Base-by-base conservation (phyloP, 1,284 basidiomycete genomes). In the Leccinum griseonigrum region DNA sequence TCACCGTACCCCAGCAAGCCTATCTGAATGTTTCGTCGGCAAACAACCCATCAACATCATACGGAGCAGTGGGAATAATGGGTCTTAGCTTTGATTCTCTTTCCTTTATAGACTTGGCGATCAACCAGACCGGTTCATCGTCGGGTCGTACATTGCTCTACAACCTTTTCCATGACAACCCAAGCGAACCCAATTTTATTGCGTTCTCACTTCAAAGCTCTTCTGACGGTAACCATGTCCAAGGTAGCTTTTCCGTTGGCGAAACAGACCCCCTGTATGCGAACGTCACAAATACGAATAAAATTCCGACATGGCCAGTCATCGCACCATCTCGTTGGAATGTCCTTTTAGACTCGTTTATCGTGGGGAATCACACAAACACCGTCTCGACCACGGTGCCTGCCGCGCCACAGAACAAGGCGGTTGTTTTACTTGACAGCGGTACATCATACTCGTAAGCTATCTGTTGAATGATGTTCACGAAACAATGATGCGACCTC, bases 31-130 rank as follows among this genome's bases (percentile, higher is more conserved):
- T 82, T 9, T 79, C 82, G 4, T 64, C 70, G 9, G 87, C 85
- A 7, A 71, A 81, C 57, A 91, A 92, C 71, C 88, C 90, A 29
- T 87, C 87, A 9, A 77, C 90, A n/a, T 77, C 79, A 3, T 91
- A 88, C 67, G 88, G 87, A 26, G 87, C 88, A 16, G 69, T 78
- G 64, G 91, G 91, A n/a, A 85, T 93, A 67, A 74, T 85, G 38
- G 91, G 91, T 16, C 80, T 92, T n/a, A 90, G 91, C 46, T 92
- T 93, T 70, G 86, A 85, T 36, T 84, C 84, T 16, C 81, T 92
- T 34, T 93, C 91, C 3, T 82, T 76, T 43, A 82, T 93, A 54
- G 88, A 92, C 69, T 71, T 77, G 13, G 71, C 78, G 3, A 75
- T 92, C 57, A 90, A 88, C 65, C 69, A 73, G 14, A 83, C 86